Evolutionary conservation across 345 rosid genomes (phyloP).

Genomic region (Eucalyptus camaldulensis): DNA sequence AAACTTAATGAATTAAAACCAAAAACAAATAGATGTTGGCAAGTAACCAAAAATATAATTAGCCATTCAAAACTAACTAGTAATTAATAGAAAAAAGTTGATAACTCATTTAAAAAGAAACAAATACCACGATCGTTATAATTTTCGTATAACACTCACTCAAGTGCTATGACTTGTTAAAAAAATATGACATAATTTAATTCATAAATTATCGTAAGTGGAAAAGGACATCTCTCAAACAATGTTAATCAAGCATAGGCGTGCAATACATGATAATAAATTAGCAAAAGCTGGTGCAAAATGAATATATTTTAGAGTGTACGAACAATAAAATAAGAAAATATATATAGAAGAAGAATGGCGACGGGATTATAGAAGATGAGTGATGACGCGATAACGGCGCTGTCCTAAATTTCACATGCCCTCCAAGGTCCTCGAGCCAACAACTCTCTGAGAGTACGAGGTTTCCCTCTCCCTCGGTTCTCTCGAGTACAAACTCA

Average conservation of each 20-base stretch:
- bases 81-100: background rate
- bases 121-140: accelerated
- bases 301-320: background rate
- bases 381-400: background rate
- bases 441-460: background rate
- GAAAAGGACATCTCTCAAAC: background rate
- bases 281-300: background rate
- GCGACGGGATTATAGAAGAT: background rate
- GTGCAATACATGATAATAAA: background rate
- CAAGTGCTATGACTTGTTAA: background rate
- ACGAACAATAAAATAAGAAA: background rate
- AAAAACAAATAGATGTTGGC: background rate
- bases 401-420: background rate
- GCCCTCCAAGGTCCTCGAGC: background rate
- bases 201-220: no score
- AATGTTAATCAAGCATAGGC: background rate
- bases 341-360: background rate
- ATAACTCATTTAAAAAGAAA: background rate
- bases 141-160: accelerated
- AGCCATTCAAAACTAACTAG: background rate
- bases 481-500: background rate
- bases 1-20: no score
- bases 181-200: no score
- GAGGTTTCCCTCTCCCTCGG: background rate
- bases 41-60: background rate